Base-by-base conservation (phyloP, 208 protist species). In the Blechomonas ayalai region DNA sequence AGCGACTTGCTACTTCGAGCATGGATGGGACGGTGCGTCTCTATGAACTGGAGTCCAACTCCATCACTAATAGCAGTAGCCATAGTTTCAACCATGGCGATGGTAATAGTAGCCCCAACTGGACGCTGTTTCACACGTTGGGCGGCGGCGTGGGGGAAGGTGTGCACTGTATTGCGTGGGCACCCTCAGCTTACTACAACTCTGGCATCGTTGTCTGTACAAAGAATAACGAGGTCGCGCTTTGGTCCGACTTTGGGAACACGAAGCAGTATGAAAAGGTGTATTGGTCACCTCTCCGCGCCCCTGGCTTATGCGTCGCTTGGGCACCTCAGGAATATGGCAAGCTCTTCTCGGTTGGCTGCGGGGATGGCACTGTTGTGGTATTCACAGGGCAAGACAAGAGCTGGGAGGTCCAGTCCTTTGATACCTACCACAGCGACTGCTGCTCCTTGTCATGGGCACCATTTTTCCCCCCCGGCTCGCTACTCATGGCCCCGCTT, bases 241-340 rank as follows among this genome's bases (percentile, higher is more conserved):
- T 91, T 3, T 91, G 74, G 74, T 65, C 63, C 36, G 76, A 74
- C 55, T 36, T 74, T 23, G 64, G 56, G 16, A 54, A 61, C 31
- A 41, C 61, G 18, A 28, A 47, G 6, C 65, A 73, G 31, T 92
- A 73, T 52, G 52, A 59, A 28, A 67, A 73, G 52, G 64, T 87
- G 12, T 93, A 88, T 66, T 20, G 35, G 20, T 47, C 63, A 28
- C 25, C 58, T 4, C 60, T 90, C 27, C 25, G 62, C 9, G 46
- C 71, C 5, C 40, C 67, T 0, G 71, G 69, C 26, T 74, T 67
- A 52, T 78, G 73, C 44, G 69, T 73, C n/a, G 70, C 71, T 32
- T 93, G 84, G 81, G 80, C 75, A 3, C 74, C 84, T 27, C 52
- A 69, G 25, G 75, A 87, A 65, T 87, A 84, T 49, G 84, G 84